Base-by-base conservation (phyloP, 1,284 basidiomycete genomes). In the Kalmanozyma brasiliensis region DNA sequence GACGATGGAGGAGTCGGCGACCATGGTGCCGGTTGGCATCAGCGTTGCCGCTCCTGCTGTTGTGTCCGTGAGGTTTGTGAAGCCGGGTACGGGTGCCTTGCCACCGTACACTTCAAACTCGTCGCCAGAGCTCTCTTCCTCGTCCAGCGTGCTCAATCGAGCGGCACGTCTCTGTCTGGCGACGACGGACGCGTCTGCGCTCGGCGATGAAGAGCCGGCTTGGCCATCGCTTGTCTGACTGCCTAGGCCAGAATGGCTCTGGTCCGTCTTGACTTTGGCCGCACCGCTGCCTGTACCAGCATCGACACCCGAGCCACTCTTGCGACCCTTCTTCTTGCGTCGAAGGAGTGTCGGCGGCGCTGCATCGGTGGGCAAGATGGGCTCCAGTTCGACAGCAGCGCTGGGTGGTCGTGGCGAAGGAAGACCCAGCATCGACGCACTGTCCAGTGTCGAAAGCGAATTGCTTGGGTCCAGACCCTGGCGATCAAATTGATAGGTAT, bases 321-420 rank as follows among this genome's bases (percentile, higher is more conserved):
- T 60, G 9, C 56, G 33, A 16, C 52, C 52, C 43, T 67, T 72
- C 22, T 48, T 63, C 41, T 48, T 66, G 35, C 63, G 63, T 9
- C 58, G 57, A 13, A 63, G 35, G 24, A 87, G 82, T 0, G 87
- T 87, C 0, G 95, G 95, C 1, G 95, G 94, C 70, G 93, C 91
- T 8, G 89, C 86, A 26, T 88, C 90, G 10, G 87, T 88, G 0
- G 92, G 91, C 22, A 95, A 90, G 73, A 98, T 96, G 1, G 91
- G 91, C 59, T 93, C 90, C 9, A 98, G 85, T 38, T 95, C 92
- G 4, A 97, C 93, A 0, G 91, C 91, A 1, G 83, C 83, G 9
- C 82, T 82, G 14, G 83, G 83, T 35, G 77, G 66, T 7, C 71
- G 46, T 37, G 76, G 77, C 76, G 80, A 42, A 19, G 69, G 78